Evolutionary conservation across 148 eudicot genomes (phyloP), one percentile per base, ranked within the genome.

Genomic region (Vaccinium myrtillus): DNA sequence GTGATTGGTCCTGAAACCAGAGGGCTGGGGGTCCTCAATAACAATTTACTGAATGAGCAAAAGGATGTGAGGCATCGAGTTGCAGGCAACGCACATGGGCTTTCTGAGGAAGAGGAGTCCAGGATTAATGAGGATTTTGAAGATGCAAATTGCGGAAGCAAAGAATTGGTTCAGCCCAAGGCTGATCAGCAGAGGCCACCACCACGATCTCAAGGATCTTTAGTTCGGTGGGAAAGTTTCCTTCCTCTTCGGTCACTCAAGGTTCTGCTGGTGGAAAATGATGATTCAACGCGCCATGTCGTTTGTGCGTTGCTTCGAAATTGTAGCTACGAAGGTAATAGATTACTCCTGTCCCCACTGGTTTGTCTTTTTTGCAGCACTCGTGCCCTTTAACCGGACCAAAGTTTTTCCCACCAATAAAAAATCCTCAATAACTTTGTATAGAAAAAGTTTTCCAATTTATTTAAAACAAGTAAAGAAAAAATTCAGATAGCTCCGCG

Each of bases 301-400:
- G 94, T 94, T 82, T 89, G 91, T 83, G 98, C 98, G 23, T 86
- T 94, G 85, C 92, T 94, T 73, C 90, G 92, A 43, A 94, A 94
- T 70, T 94, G 98, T 88, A 92, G 95, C 87, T 94, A 93, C 82
- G 95, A 94, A 89, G 98, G 98, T 94, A 70, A 78, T 84, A 71
- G 39, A 27, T 54, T 54, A 54, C 49, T 84, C 73, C 58, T 54
- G 58, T 12, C 58, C 58, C 58, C 58, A 54, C 12, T 11, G 58
- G 58, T 54, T 54, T 54, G 16, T 54, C 3, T 54, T 54, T 11
- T 54, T 54, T 0, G 9, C 2, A 1, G 2, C 54, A 51, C 13
- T 51, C 54, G 54, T 51, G 13, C 54, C 54, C 43, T 39, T 39
- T 39, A 39, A 39, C 43, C 5, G 43, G 43, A 3, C 54, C 54